Evolutionary conservation across 2,329 filamentous ascomycete genomes (phyloP).

Genomic region (Aspergillus sojae): DNA sequence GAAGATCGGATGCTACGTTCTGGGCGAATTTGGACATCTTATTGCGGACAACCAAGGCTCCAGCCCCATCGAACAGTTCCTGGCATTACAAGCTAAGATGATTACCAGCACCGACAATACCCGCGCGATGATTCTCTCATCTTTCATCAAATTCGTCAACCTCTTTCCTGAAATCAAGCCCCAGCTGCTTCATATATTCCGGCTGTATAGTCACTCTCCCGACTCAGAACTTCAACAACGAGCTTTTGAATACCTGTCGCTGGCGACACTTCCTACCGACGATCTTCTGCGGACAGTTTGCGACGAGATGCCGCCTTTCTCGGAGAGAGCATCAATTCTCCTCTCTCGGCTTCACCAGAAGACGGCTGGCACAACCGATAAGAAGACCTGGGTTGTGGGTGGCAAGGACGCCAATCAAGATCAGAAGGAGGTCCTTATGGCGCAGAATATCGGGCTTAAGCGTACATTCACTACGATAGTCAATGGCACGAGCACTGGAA

Average conservation of each 20-base stretch:
- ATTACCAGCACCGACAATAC: constrained; percentile 85
- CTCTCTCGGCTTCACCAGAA: constrained; percentile 93
- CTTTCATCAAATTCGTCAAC: constrained; percentile 97
- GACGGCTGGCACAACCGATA: constrained; percentile 88
- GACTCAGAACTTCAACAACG: constrained; percentile 95
- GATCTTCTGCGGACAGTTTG: constrained; percentile 91
- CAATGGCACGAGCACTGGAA: constrained; percentile 41
- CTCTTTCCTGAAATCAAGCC: constrained; percentile 98
- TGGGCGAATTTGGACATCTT: constrained; percentile 95
- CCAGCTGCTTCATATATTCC: constrained; percentile 86
- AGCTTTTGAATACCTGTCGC: constrained; percentile 88
- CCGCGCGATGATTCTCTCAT: constrained; percentile 89
- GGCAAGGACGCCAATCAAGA: constrained; percentile 92
- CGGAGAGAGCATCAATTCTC: constrained; percentile 87
- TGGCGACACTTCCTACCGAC: constrained; percentile 84
- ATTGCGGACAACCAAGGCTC: constrained; percentile 90
- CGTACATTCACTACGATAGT: constrained; percentile 72
- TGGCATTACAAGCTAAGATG: constrained; percentile 89
- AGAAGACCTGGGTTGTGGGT: constrained; percentile 96
- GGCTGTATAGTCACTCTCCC: constrained; percentile 88
- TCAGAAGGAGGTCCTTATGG: constrained; percentile 75
- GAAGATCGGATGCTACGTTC: constrained; percentile 94
- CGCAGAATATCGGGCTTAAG: constrained; percentile 79
- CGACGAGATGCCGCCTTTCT: constrained; percentile 98
- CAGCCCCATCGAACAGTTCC: constrained; percentile 95